Evolutionary conservation across 441 rosid genomes (phyloP).

Genomic region (Erodium trifolium): DNA sequence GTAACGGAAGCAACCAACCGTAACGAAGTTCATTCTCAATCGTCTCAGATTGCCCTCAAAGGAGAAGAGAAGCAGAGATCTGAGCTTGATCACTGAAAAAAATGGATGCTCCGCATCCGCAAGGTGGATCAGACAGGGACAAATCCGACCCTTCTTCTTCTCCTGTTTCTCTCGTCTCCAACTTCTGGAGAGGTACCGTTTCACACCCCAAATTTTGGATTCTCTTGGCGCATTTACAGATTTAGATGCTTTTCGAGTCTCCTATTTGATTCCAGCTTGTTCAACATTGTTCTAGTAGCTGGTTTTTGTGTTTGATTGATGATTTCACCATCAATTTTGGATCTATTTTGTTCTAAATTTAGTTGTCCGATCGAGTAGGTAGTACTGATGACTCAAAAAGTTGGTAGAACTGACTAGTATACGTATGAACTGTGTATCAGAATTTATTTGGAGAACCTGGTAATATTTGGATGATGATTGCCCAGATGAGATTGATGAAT

Average conservation of each 20-base stretch:
- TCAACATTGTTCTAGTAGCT: neutral
- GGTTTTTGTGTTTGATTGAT: neutral
- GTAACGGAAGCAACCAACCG: neutral
- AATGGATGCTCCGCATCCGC: constrained; percentile 47
- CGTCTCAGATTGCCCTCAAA: neutral
- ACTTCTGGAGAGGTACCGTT: constrained; percentile 83
- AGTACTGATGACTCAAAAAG: neutral
- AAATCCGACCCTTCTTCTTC: constrained; percentile 57
- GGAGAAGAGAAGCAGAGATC: constrained; percentile 23
- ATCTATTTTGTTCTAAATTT: neutral
- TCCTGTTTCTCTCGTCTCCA: constrained; percentile 67
- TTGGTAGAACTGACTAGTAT: neutral
- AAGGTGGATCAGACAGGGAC: constrained; percentile 72
- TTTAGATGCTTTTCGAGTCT: neutral
- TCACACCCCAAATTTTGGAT: neutral
- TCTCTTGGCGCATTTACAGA: neutral
- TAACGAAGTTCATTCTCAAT: neutral
- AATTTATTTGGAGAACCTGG: neutral
- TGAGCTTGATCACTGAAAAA: constrained; percentile 12
- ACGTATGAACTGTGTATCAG: neutral
- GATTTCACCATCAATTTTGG: neutral
- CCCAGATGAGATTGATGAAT: neutral
- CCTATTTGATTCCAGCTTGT: neutral
- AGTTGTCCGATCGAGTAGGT: neutral
- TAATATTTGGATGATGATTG: neutral